These are phyloP conservation scores for Annulohypoxylon bovei DNA, from an alignment of 495 filamentous ascomycete genomes.

Conservation along the genomic window DNA sequence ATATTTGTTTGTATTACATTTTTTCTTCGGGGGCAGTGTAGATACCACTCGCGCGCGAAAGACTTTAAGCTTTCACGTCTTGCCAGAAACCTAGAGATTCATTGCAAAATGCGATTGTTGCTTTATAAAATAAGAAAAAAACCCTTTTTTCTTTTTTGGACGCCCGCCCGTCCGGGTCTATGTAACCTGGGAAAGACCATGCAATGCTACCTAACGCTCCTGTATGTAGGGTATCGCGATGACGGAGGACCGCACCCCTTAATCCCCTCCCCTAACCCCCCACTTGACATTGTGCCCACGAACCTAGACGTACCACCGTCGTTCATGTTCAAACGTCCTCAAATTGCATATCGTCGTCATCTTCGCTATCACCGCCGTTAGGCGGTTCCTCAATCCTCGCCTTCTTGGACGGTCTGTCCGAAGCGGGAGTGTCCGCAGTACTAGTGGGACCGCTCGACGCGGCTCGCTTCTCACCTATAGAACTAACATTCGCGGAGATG, in stretches of 20 bases:
- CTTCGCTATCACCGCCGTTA: constrained; percentile 60
- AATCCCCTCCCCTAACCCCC: background rate
- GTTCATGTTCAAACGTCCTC: constrained; percentile 62
- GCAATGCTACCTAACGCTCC: constrained; percentile 6
- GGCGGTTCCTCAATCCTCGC: constrained; percentile 62
- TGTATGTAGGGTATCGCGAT: constrained; percentile 24
- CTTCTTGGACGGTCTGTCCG: constrained; percentile 61
- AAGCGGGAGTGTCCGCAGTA: constrained; percentile 49
- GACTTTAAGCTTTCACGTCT: constrained; percentile 12
- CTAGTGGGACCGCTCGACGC: constrained; percentile 51
- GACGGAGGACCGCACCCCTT: background rate
- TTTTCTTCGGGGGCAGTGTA: constrained; percentile 21
- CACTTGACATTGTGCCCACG: background rate
- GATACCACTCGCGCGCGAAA: constrained; percentile 10
- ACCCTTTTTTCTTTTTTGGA: constrained; percentile 26
- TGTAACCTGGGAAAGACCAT: background rate
- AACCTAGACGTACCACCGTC: background rate
- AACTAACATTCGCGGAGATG: constrained; percentile 35
- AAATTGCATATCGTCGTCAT: constrained; percentile 70
- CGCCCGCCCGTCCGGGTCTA: constrained; percentile 14
- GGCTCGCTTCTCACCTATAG: constrained; percentile 41
- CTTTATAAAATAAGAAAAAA: too few relatives aligned
- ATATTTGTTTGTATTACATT: constrained; percentile 26
- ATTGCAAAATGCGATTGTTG: constrained; percentile 12
- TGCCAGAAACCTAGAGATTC: background rate